Percentiles rank a stretch among this genome's conserved stretches.
These are phyloP conservation scores for Penicillium polonicum DNA, from an alignment of 2,329 filamentous ascomycete species.

Conservation along the genomic window DNA sequence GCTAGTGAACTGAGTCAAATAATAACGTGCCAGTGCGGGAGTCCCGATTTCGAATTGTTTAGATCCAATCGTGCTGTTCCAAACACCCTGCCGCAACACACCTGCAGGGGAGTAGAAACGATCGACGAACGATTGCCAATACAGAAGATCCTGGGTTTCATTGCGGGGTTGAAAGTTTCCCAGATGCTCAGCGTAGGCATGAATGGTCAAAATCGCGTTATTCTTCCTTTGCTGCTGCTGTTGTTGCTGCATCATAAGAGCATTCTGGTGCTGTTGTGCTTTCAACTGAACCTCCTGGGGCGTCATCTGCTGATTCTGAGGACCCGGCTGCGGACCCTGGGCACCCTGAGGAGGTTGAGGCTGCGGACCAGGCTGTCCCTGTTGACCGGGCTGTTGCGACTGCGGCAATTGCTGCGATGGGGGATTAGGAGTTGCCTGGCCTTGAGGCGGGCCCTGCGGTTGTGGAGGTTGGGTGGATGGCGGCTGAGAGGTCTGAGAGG, in stretches of 20 bases:
- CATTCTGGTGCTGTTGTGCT: conserved; percentile 41
- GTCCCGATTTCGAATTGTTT: conserved; percentile 87
- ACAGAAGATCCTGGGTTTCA: conserved; percentile 65
- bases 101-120: conserved; percentile 78
- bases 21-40: conserved; percentile 81
- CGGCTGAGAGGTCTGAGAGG: conserved; percentile 31
- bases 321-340: conserved; percentile 33
- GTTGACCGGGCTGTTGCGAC: conserved; percentile 34
- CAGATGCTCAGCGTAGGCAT: conserved; percentile 58
- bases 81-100: conserved; percentile 71
- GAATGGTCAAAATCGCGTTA: conserved; percentile 52
- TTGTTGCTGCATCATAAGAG: conserved; percentile 42
- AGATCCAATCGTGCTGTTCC: conserved; percentile 54
- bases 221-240: conserved; percentile 35
- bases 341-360: conserved; percentile 32
- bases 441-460: conserved; percentile 36
- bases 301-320: conserved; percentile 41
- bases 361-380: conserved; percentile 33
- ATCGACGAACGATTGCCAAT: conserved; percentile 78
- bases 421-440: conserved; percentile 38
- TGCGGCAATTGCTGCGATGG: conserved; percentile 40
- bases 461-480: conserved; percentile 38
- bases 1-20: conserved; percentile 83
- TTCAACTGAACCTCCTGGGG: conserved; percentile 43
- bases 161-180: conserved; percentile 57